phyloP scores from a whole-genome alignment of 106 monocot genomes.

The Apostasia ramifera region DNA sequence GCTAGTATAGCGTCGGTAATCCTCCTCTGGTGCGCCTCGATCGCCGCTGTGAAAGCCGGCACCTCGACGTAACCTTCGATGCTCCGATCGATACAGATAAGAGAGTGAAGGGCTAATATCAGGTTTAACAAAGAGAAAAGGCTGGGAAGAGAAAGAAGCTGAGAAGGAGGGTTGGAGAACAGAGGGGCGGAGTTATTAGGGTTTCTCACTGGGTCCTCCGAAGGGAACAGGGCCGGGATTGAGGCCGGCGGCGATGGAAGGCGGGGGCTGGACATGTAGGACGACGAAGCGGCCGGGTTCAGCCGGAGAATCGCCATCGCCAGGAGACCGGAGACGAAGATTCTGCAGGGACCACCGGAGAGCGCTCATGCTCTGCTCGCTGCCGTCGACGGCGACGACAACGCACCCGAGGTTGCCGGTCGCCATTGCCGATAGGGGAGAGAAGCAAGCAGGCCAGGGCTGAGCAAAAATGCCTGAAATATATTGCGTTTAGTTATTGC shows the following conservation, averaged over 20 bases:
- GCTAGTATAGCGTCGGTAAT: conserved; percentile 77
- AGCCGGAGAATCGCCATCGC: neutral
- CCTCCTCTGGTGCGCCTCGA: conserved; percentile 86
- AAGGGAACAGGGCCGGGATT: conserved; percentile 85
- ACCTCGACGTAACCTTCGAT: conserved; percentile 64
- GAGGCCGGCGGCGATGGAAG: conserved; percentile 67
- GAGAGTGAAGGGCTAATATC: neutral
- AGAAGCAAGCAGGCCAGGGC: neutral
- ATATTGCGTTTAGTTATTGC: too few species aligned
- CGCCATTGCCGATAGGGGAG: conserved; percentile 23
- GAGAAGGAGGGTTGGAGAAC: neutral
- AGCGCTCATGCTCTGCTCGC: conserved; percentile 90
- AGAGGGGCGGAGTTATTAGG: too few species aligned
- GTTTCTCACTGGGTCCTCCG: conserved; percentile 70
- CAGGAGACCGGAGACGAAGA: conserved; percentile 48
- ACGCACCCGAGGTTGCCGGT: conserved; percentile 67
- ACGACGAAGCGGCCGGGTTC: conserved; percentile 42
- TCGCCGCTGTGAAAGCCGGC: conserved; percentile 82
- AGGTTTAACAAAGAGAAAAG: neutral
- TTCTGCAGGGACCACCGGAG: conserved; percentile 81
- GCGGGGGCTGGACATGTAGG: conserved; percentile 84
- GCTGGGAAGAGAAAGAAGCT: neutral
- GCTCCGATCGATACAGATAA: neutral
- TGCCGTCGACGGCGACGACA: conserved; percentile 78
- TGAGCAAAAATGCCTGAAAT: too few species aligned